phyloP scores from a whole-genome alignment of 225 moss, liverwort and hornwort genomes.

The Climacium dendroides region DNA sequence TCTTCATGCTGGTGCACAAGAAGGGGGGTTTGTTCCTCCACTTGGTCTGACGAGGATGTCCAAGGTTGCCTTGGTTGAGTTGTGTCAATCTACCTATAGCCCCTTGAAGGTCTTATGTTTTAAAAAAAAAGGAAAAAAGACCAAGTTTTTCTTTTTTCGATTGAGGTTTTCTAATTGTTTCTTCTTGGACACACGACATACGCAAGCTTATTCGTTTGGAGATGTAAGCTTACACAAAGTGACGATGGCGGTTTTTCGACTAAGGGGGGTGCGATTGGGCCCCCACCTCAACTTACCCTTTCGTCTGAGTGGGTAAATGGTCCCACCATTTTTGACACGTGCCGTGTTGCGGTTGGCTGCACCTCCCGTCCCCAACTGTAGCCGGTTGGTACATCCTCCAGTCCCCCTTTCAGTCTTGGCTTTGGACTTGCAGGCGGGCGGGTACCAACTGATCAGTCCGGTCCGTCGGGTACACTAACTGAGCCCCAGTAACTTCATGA shows the following conservation, averaged over 20 bases:
- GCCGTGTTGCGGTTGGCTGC: not conserved
- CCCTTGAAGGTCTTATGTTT: too few relatives aligned
- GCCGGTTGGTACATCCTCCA: not conserved
- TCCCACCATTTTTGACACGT: not conserved
- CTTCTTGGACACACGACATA: too few relatives aligned
- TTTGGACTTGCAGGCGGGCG: not conserved
- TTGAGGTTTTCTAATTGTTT: too few relatives aligned
- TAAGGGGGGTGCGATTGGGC: fast-evolving
- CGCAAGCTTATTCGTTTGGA: too few relatives aligned
- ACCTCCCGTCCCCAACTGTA: not conserved
- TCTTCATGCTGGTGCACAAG: too few relatives aligned
- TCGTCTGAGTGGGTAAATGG: not conserved
- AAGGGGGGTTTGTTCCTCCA: too few relatives aligned
- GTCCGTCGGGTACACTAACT: not conserved
- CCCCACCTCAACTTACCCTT: not conserved
- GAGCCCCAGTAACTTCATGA: not conserved
- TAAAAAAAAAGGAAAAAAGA: too few relatives aligned
- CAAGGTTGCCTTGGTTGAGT: too few relatives aligned
- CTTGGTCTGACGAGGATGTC: too few relatives aligned
- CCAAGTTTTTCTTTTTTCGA: too few relatives aligned
- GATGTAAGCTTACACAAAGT: not conserved
- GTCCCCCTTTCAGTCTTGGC: not conserved
- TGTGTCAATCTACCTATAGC: too few relatives aligned
- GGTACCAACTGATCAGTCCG: too few relatives aligned
- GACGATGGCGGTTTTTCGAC: not conserved